Base-by-base conservation (phyloP, 1,284 basidiomycete genomes). In the Irpex rosettiformis region DNA sequence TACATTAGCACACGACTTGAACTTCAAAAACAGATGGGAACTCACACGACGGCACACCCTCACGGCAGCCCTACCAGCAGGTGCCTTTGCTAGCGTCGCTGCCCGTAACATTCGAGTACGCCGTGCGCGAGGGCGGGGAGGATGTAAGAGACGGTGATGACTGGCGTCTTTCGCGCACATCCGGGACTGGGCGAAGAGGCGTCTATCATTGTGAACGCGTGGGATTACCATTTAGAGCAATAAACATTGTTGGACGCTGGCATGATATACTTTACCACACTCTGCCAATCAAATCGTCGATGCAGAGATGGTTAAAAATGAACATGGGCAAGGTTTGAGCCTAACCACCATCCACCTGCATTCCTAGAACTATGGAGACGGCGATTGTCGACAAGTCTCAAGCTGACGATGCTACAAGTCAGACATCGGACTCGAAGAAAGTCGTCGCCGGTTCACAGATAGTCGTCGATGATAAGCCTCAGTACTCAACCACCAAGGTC, bases 1-100 rank as follows among this genome's bases (percentile, higher is more conserved):
- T 47, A 52, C 55, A 54, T 54, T 54, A 52, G 43, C 55, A 52
- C 30, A 52, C 27, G 55, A 33, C n/a, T 21, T 47, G 52, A 42
- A 29, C 43, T 54, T 56, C 45, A n/a, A n/a, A n/a, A n/a, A n/a
- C 11, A 24, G 45, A 10, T 33, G 56, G 37, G 45, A 8, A 73
- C 80, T 72, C 67, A 88, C 86, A 65, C 85, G 78, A 72, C 80
- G 80, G 63, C 75, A 72, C 58, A 80, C 77, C 68, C 78, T 77
- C 56, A 81, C 73, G 59, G 75, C 68, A 59, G 73, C 75, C 69
- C 78, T 76, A 59, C 77, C 76, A 59, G 77, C 73, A 63, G 77
- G 74, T 62, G 77, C 73, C 55, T 76, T 72, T 62, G 76, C 76
- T 69, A 78, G 79, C 73, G 79, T 81, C 56, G 79, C 75, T 64